Evolutionary conservation across 352 stramenopile genomes (phyloP), one percentile per base, ranked within the genome.

Genomic region (Phytopythium montanum): DNA sequence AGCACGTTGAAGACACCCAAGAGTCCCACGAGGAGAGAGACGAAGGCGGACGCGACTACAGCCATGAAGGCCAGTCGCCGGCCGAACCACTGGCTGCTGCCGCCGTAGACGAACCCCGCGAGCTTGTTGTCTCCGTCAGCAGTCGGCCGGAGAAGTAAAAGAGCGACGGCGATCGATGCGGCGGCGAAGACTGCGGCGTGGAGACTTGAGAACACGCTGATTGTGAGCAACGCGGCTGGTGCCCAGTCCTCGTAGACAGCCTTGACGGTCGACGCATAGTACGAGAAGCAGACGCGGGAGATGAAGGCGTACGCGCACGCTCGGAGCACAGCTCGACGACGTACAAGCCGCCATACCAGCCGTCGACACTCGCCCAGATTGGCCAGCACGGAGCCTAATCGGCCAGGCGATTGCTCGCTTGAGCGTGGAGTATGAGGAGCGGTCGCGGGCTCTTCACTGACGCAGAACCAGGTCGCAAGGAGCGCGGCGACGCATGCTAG

Each of bases 231-330:
- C 5, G 62, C 64, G 33, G 77, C 57, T 16, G 62, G 59, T 2
- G 68, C 58, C 80, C 78, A 92, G 45, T 79, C 85, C 48, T 80
- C 68, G 60, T 87, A 87, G 29, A 90, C 52, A 6, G 76, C 79
- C 41, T 85, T 85, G 36, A 69, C 60, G 13, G 73, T 74, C 33
- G 71, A 80, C 25, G 70, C 71, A 62, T 90, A 88, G 69, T 87
- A 87, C 19, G 65, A 73, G 54, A 76, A 84, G 55, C 68, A 89
- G 23, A 92, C 51, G 33, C 68, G 65, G 12, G 65, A 69, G 25
- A 85, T 25, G 34, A 88, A 85, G 7, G 72, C 64, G 52, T 76
- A 86, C 7, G 62, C 23, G 21, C 79, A 60, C 2, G 73, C 25
- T 29, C 83, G 75, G 38, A 76, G 66, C 19, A 83, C 76, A 3